These are phyloP conservation scores for Scutellaria barbata DNA, from an alignment of 257 asterid genomes.

Conservation along the genomic window DNA sequence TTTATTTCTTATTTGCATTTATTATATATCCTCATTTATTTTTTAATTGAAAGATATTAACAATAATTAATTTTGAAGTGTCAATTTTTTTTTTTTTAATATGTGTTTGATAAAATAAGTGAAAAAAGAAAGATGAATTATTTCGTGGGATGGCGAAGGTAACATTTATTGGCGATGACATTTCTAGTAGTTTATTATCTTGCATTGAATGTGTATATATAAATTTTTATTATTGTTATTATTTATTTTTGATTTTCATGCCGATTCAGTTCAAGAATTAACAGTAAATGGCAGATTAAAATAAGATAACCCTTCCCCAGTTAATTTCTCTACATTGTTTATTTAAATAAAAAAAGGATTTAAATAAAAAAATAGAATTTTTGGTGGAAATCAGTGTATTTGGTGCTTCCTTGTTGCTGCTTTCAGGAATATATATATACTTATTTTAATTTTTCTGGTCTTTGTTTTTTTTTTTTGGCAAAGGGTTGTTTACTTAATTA, in stretches of 20 bases:
- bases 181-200: too few species aligned
- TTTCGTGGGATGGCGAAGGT: too few species aligned
- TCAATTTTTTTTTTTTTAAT: too few species aligned
- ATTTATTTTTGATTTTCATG: not conserved
- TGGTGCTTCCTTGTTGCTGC: slow-evolving; percentile 25
- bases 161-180: too few species aligned
- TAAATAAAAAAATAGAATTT: slow-evolving; percentile 15
- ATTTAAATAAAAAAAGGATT: slow-evolving; percentile 2
- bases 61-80: too few species aligned
- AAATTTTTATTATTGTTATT: not conserved
- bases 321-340: slow-evolving; percentile 7
- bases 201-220: too few species aligned
- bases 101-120: too few species aligned
- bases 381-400: slow-evolving; percentile 33
- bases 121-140: too few species aligned
- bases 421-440: not conserved
- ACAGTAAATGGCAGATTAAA: not conserved
- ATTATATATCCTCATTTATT: too few species aligned
- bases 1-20: too few species aligned
- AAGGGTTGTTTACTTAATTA: slow-evolving; percentile 19
- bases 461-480: slow-evolving; percentile 35
- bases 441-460: slow-evolving; percentile 2
- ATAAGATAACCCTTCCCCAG: slow-evolving; percentile 24
- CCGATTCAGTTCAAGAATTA: slow-evolving; percentile 7
- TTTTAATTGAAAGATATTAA: too few species aligned